Evolutionary conservation across 768 basidiomycete genomes (phyloP).

Genomic region (Sarcodon aspratus): DNA sequence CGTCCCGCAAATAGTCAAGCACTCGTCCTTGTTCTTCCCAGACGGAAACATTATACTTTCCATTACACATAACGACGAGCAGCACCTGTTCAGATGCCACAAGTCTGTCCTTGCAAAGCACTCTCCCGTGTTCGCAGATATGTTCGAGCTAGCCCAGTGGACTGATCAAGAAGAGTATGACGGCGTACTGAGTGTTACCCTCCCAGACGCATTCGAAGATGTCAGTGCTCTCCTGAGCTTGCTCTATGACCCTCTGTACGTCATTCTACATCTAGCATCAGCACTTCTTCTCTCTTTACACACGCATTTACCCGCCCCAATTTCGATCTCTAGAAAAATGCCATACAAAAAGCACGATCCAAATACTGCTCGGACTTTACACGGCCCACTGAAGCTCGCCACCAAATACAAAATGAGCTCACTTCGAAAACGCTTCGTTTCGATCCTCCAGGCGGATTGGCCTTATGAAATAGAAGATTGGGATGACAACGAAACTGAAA

Average conservation of each 20-base stretch:
- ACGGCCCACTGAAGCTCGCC: not conserved
- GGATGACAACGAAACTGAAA: no score
- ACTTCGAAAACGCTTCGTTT: not conserved
- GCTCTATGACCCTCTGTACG: not conserved
- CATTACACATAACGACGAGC: not conserved
- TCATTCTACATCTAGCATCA: not conserved
- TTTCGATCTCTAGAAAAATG: not conserved
- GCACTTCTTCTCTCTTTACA: not conserved
- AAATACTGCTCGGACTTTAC: not conserved
- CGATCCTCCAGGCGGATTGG: not conserved
- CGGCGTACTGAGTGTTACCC: not conserved
- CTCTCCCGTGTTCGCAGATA: conserved; percentile 6
- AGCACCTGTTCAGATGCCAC: conserved; percentile 8
- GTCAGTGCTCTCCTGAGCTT: not conserved
- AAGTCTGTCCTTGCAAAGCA: conserved; percentile 7
- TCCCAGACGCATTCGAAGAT: not conserved
- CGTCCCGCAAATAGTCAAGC: not conserved
- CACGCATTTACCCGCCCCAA: not conserved
- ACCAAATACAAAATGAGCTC: not conserved
- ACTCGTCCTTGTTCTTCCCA: conserved; percentile 5
- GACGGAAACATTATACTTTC: conserved; percentile 8
- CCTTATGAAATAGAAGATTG: not conserved
- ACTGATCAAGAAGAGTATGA: not conserved
- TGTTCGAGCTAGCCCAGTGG: conserved; percentile 3
- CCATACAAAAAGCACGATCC: not conserved